Evolutionary conservation across 129 eudicot genomes (phyloP), one percentile per base, ranked within the genome.

Genomic region (Helichrysum umbraculigerum): DNA sequence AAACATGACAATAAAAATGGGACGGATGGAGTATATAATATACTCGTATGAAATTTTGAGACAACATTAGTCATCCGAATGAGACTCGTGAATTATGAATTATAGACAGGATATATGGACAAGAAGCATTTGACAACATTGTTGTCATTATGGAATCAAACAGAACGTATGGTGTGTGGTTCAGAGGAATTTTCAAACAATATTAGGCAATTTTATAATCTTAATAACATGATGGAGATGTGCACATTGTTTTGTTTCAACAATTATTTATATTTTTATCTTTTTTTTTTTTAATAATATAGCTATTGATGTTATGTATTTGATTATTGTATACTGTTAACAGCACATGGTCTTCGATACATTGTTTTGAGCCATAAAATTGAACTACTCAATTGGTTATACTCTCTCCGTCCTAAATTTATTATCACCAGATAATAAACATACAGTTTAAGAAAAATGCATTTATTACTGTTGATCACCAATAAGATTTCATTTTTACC

Each of bases 81-180:
- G 44, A 17, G 0, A 15, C 1, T 21, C 7, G 12, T 70, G 58
- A 7, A 66, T 35, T 37, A 37, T 35, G 19, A n/a, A 12, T 16
- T 57, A 57, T 19, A 15, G 51, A 41, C 15, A 28, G 42, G 41
- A 32, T 33, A 6, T 10, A 30, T 70, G 71, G 62, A 52, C 70
- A 78, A 62, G 59, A 37, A 32, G 47, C 70, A 69, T 70, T 58
- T 42, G 66, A 71, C 29, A 21, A 77, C 47, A 69, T 59, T 29
- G 44, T 78, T 78, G 77, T 70, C 76, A 5, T 33, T 34, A 33
- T 9, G 1, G 60, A 71, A 70, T 5, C 76, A 60, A 70, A 70
- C 71, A 61, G n/a, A 74, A 71, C 72, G 71, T 32, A 44, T 19
- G 76, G 47, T 58, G 52, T 70, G 81, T 62, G 51, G 57, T 60